These are phyloP conservation scores for Epicoccum sorghinum DNA, from an alignment of 2,329 filamentous ascomycete genomes.

Conservation along the genomic window DNA sequence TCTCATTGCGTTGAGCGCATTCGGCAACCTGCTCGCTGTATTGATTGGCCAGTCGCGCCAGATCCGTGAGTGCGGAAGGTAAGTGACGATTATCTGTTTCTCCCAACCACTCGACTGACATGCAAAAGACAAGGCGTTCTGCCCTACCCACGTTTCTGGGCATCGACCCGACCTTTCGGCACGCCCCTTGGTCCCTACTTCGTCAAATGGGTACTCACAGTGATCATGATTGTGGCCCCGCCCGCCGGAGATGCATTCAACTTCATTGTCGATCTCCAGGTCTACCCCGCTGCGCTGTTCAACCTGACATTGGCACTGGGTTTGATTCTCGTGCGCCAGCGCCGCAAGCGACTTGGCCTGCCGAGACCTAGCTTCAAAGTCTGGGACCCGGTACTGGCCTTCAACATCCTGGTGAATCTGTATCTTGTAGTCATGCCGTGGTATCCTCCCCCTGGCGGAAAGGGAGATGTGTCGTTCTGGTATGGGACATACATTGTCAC, in stretches of 20 bases:
- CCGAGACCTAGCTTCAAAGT: slow-evolving; percentile 60
- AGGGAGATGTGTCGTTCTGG: slow-evolving; percentile 73
- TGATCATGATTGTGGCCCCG: slow-evolving; percentile 65
- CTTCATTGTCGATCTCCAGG: slow-evolving; percentile 64
- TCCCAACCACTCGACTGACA: not conserved
- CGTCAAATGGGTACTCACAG: slow-evolving; percentile 63
- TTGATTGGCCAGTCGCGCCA: slow-evolving; percentile 62
- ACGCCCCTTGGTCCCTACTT: slow-evolving; percentile 65
- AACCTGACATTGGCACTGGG: slow-evolving; percentile 62
- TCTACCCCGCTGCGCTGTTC: slow-evolving; percentile 67
- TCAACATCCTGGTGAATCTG: slow-evolving; percentile 65
- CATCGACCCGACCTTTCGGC: slow-evolving; percentile 65
- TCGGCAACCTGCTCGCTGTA: slow-evolving; percentile 64
- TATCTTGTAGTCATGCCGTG: slow-evolving; percentile 72
- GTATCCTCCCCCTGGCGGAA: slow-evolving; percentile 69
- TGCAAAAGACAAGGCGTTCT: slow-evolving; percentile 61
- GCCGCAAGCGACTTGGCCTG: slow-evolving; percentile 59
- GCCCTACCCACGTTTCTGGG: slow-evolving; percentile 66
- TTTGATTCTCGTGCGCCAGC: slow-evolving; percentile 62
- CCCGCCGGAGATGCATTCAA: slow-evolving; percentile 68
- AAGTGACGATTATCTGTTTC: not conserved
- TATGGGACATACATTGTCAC: slow-evolving; percentile 71
- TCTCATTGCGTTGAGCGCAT: slow-evolving; percentile 62
- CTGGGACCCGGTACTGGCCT: slow-evolving; percentile 64
- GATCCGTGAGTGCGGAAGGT: slow-evolving; percentile 64